Evolutionary conservation across 2,329 filamentous ascomycete genomes (phyloP), one percentile per base, ranked within the genome.

Genomic region (Zymoseptoria passerinii): DNA sequence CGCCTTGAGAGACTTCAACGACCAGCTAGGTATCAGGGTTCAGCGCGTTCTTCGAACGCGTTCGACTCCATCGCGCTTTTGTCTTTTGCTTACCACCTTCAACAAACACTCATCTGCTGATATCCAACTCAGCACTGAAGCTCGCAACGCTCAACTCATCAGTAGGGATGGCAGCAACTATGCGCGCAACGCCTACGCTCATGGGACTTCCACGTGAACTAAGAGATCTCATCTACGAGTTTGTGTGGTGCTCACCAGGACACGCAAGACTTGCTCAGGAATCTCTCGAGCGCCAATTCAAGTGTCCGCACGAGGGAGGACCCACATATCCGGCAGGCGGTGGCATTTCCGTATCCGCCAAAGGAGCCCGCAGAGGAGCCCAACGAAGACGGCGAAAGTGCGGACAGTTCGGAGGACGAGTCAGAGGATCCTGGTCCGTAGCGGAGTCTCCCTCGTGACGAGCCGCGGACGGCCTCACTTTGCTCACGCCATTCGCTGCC

Each of bases 141-240:
- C 18, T 50, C n/a, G 18, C 48, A 18, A 50, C 48, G 20, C 19
- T 40, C 35, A 16, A 40, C 35, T 16, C 48, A 52, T 16, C 50
- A 23, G 18, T 20, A 52, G 28, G 28, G 9, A 52, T 9, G 19
- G 23, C 50, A 52, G 50, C 10, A 4, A 23, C 16, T 9, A 10
- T 18, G 10, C 18, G 9, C n/a, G 23, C 23, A 28, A 27, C 8
- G 50, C 50, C 54, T 9, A 50, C 54, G 18, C 29, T 59, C 10
- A 23, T 63, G 27, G 52, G 49, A 5, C 35, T 63, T 4, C 61
- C 61, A 13, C 53, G 61, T 50, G 58, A 61, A n/a, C 23, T 63
- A 6, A 58, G 58, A 40, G 61, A 61, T 18, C 23, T 49, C 8
- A 61, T 63, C 7, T 63, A 61, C 48, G 54, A 61, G 8, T 56